Evolutionary conservation across 495 filamentous ascomycete genomes (phyloP).

Genomic region (Hypoxylon rickii): DNA sequence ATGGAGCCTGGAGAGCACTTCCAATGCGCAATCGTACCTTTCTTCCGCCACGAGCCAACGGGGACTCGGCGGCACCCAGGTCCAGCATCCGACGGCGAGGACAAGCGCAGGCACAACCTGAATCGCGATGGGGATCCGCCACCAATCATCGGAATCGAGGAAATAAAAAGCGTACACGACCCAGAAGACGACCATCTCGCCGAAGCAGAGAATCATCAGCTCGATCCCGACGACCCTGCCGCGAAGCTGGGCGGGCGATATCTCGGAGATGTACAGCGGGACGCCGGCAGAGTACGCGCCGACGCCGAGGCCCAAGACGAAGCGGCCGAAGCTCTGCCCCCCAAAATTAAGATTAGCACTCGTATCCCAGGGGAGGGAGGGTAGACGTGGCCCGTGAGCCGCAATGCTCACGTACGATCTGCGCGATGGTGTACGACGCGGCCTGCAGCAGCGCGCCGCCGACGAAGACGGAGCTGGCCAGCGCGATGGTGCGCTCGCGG

Average conservation of each 20-base stretch:
- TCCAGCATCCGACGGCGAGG: conserved; percentile 52
- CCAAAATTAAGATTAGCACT: too few species aligned
- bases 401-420: conserved; percentile 32
- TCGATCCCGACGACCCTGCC: conserved; percentile 53
- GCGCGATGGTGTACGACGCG: conserved; percentile 30
- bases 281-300: conserved; percentile 54
- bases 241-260: conserved; percentile 53
- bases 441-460: conserved; percentile 37
- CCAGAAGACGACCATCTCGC: conserved; percentile 51
- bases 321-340: conserved; percentile 29
- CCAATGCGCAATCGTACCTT: conserved; percentile 51
- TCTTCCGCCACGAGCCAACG: conserved; percentile 59
- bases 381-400: too few species aligned
- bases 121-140: conserved; percentile 61
- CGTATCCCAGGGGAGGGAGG: too few species aligned
- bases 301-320: conserved; percentile 48
- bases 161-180: conserved; percentile 57
- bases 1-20: conserved; percentile 56
- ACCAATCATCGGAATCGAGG: conserved; percentile 47
- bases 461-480: conserved; percentile 45
- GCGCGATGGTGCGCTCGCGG: conserved; percentile 43
- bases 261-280: conserved; percentile 58
- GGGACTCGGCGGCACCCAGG: conserved; percentile 59
- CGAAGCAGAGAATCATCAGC: conserved; percentile 47
- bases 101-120: conserved; percentile 50